Evolutionary conservation across 2,329 filamentous ascomycete species (phyloP).

Genomic region (Cordyceps fumosorosea): DNA sequence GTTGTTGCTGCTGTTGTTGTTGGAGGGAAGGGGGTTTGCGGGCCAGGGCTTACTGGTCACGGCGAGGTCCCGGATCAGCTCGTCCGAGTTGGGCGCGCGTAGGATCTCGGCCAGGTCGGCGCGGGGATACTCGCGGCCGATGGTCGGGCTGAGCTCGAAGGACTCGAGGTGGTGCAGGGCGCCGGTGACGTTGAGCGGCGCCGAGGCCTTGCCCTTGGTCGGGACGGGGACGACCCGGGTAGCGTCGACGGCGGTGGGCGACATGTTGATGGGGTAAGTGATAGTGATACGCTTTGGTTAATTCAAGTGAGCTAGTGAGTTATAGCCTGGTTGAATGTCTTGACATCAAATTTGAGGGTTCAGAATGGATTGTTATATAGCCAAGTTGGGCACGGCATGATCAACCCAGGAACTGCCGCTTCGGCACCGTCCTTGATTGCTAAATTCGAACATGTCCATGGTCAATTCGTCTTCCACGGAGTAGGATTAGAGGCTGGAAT

Average conservation of each 20-base stretch:
- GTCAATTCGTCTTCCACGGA: background rate
- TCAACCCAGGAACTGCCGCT: background rate
- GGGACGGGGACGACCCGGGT: background rate
- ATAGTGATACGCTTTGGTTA: background rate
- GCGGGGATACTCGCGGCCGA: slow-evolving; percentile 55
- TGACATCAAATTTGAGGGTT: background rate
- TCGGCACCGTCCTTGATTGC: background rate
- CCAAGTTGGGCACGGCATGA: background rate
- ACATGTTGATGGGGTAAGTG: background rate
- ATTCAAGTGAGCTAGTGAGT: background rate
- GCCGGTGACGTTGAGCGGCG: slow-evolving; percentile 44
- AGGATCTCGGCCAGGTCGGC: slow-evolving; percentile 56
- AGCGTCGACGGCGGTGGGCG: slow-evolving; percentile 4
- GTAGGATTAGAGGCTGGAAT: background rate
- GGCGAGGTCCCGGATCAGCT: slow-evolving; percentile 58
- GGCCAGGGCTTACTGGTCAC: slow-evolving; percentile 50
- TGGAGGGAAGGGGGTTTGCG: too few relatives aligned
- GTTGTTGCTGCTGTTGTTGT: too few relatives aligned
- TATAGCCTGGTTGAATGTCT: background rate
- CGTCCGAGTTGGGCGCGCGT: slow-evolving; percentile 54
- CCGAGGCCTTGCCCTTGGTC: slow-evolving; percentile 8
- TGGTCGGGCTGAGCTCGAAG: slow-evolving; percentile 55
- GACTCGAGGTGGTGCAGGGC: slow-evolving; percentile 44
- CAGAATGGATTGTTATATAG: background rate
- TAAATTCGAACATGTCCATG: background rate